Evolutionary conservation across 805 yeast species (phyloP).

Genomic region (Maudiozyma serrabonitensis): DNA sequence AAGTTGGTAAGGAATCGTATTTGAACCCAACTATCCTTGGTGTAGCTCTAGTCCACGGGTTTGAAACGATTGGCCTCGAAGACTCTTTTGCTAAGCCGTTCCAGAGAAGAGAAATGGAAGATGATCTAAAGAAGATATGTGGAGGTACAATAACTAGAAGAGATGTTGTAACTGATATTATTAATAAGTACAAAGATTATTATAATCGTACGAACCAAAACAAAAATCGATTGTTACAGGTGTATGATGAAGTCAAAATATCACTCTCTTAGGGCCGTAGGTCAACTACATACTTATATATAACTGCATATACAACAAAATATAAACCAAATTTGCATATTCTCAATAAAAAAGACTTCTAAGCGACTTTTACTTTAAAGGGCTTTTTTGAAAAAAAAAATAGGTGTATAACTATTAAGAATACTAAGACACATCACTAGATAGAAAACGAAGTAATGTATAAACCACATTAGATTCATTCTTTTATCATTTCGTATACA

Average conservation of each 20-base stretch:
- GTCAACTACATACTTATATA: too few species aligned
- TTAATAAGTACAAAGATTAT: conserved; percentile 49
- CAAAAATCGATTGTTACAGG: conserved; percentile 23
- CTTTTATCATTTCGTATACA: too few species aligned
- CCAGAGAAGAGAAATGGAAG: conserved; percentile 67
- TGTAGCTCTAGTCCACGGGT: conserved; percentile 78
- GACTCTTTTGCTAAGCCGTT: conserved; percentile 87
- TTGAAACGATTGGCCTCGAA: conserved; percentile 61
- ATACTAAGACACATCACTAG: too few species aligned
- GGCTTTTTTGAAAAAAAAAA: too few species aligned
- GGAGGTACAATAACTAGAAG: conserved; percentile 47
- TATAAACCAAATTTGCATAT: not conserved
- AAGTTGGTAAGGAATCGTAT: conserved; percentile 31
- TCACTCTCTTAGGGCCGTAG: not conserved
- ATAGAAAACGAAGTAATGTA: too few species aligned
- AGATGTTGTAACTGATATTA: conserved; percentile 45
- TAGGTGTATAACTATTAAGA: too few species aligned
- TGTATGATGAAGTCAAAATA: conserved; percentile 17
- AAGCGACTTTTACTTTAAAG: too few species aligned
- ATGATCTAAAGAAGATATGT: conserved; percentile 54
- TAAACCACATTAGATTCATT: too few species aligned
- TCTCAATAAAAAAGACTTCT: not conserved
- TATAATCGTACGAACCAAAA: conserved; percentile 21
- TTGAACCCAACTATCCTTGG: conserved; percentile 79
- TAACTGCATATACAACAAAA: too few species aligned